A percentile compares a stretch with the other conserved stretches of the same genome.
phyloP scores from a whole-genome alignment of 1,284 basidiomycete species.

The Cutaneotrichosporon cyanovorans region DNA sequence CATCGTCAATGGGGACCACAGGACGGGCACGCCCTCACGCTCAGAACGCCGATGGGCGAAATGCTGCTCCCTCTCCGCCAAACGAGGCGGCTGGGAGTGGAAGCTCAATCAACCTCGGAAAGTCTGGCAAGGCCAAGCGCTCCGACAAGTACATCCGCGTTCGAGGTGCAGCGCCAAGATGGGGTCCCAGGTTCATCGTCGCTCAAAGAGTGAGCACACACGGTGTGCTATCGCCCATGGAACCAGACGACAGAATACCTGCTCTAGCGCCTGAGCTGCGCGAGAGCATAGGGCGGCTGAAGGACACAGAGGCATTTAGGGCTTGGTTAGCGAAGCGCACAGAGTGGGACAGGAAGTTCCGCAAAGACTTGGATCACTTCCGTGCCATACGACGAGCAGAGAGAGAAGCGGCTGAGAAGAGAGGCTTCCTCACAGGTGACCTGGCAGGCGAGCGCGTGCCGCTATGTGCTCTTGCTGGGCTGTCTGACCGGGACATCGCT shows the following conservation, averaged over 20 bases:
- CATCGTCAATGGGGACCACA: no score
- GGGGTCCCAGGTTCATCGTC: constrained; percentile 52
- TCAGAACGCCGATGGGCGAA: no score
- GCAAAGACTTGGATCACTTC: constrained; percentile 29
- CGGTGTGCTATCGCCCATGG: constrained; percentile 70
- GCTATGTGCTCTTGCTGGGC: constrained; percentile 33
- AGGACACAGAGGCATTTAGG: constrained; percentile 35
- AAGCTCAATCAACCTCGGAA: no score
- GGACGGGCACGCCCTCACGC: no score
- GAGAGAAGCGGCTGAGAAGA: constrained; percentile 23
- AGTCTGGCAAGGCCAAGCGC: no score
- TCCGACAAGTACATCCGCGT: constrained; percentile 23
- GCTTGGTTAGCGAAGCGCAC: constrained; percentile 38
- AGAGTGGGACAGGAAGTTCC: constrained; percentile 39
- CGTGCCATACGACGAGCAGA: constrained; percentile 28
- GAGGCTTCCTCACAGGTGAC: constrained; percentile 41
- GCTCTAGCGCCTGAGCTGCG: constrained; percentile 30
- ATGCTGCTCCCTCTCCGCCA: no score
- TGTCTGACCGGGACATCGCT: constrained; percentile 30
- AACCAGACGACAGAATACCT: constrained; percentile 54
- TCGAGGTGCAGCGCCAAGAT: constrained; percentile 31
- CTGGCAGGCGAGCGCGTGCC: constrained; percentile 38
- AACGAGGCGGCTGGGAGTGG: no score
- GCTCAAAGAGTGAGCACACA: constrained; percentile 77
- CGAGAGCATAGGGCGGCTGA: constrained; percentile 33